Base-by-base conservation (phyloP, 345 rosid genomes). In the Zanthoxylum bungeanum region DNA sequence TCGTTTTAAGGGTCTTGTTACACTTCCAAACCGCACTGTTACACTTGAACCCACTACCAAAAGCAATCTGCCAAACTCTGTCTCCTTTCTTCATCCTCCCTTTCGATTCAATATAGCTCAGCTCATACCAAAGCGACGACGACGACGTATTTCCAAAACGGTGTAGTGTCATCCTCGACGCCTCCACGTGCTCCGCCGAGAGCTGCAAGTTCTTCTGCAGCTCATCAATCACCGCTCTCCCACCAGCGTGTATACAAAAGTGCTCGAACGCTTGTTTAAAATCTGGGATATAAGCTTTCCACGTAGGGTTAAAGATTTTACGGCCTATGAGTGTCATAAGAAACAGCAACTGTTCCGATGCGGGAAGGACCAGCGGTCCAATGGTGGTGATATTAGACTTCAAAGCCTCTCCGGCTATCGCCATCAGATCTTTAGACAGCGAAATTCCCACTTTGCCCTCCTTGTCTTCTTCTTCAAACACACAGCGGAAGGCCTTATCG, bases 21-120 rank as follows among this genome's bases (percentile, higher is more conserved):
- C 97, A 91, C 78, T 85, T 93, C 98, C 97, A 93, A 8, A 93
- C 93, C 0, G 92, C 97, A 31, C 96, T 89, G 74, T 93, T 93
- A 75, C 98, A 93, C 77, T 93, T 93, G 28, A 93, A 93, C 12
- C 98, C 98, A 53, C 98, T 91, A 6, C 98, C 97, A 51, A 93
- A 89, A 7, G 91, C 93, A 10, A 93, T 87, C 60, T 93, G 98
- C 98, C 98, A 91, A 60, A 93, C 66, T 56, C 87, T 68, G 16
- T 88, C 90, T 0, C 98, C 96, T 56, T 72, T 83, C 60, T 42
- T 83, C 87, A 93, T 88, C 73, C 89, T 82, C 7, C 98, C 98
- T 72, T 91, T 89, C 5, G 96, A 73, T 73, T 91, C 98, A 52
- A 89, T 75, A 72, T 93, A 93, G 56, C 86, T 70, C 77, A 93